These are phyloP conservation scores for Fusarium pseudocircinatum DNA, from an alignment of 2,329 filamentous ascomycete genomes.

Conservation along the genomic window DNA sequence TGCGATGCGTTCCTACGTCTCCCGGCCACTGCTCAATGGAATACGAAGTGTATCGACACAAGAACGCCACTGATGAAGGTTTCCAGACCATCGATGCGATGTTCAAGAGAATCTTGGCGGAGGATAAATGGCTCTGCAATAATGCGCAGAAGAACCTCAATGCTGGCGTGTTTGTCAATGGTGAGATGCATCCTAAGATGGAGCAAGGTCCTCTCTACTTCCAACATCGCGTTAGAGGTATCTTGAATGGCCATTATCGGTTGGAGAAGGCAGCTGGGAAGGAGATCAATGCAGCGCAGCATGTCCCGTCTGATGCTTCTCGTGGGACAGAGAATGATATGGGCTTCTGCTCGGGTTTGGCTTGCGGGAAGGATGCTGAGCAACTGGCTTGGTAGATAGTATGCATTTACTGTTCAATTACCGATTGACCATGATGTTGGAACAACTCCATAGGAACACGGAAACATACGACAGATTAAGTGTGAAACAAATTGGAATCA, in stretches of 20 bases:
- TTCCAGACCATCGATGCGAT: not conserved
- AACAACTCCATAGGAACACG: rapidly evolving
- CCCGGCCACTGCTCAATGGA: not conserved
- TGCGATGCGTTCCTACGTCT: not conserved
- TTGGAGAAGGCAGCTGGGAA: not conserved
- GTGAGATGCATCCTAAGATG: not conserved
- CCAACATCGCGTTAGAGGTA: not conserved
- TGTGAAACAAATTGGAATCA: not conserved
- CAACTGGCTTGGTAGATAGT: not conserved
- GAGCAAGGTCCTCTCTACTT: not conserved
- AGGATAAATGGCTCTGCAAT: conserved; percentile 17
- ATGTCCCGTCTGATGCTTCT: not conserved
- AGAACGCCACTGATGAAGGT: conserved; percentile 1
- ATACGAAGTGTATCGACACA: conserved; percentile 26
- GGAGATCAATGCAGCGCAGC: conserved; percentile 7
- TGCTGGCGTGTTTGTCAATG: not conserved
- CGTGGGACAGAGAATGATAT: not conserved
- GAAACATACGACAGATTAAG: rapidly evolving
- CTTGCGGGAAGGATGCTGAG: not conserved
- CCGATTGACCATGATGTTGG: rapidly evolving
- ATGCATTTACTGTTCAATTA: rapidly evolving
- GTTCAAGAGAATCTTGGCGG: conserved; percentile 1
- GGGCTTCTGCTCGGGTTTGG: not conserved
- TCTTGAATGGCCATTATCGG: not conserved
- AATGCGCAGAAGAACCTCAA: conserved; percentile 7